These are phyloP conservation scores for Macadamia integrifolia DNA, from an alignment of 164 flowering plant genomes.

Conservation along the genomic window DNA sequence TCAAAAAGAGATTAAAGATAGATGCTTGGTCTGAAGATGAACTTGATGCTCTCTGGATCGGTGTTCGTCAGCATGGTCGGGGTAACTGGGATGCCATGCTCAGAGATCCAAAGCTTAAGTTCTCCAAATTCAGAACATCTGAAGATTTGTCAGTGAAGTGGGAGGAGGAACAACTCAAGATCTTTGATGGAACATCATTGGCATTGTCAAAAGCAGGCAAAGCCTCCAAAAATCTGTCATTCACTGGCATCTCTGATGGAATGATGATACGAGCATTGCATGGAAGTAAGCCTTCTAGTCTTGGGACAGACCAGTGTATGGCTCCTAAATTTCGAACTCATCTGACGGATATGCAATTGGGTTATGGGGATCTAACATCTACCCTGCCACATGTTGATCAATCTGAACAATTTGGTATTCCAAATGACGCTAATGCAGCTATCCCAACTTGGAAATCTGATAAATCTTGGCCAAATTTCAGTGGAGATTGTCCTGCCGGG, in stretches of 20 bases:
- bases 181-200: conserved; percentile 42
- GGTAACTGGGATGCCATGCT: conserved; percentile 92
- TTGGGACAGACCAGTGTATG: conserved; percentile 15
- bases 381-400: conserved; percentile 33
- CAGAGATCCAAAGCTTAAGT: conserved; percentile 71
- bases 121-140: conserved; percentile 54
- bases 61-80: conserved; percentile 90
- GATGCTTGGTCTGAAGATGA: conserved; percentile 96
- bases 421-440: conserved; percentile 29
- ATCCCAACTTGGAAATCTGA: conserved; percentile 49
- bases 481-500: conserved; percentile 38
- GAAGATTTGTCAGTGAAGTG: conserved; percentile 66
- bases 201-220: conserved; percentile 31
- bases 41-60: conserved; percentile 95
- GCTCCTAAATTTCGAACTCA: conserved; percentile 50
- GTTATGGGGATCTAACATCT: conserved; percentile 43
- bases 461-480: conserved; percentile 28
- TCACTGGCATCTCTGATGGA: conserved; percentile 74
- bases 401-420: conserved; percentile 28
- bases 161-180: conserved; percentile 76
- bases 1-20: conserved; percentile 47
- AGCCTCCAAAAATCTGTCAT: conserved; percentile 38
- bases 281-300: conserved; percentile 42
- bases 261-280: conserved; percentile 71
- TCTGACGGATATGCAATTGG: conserved; percentile 78